Base-by-base conservation (phyloP, 140 eudicot species). In the Oenanthe javanica region DNA sequence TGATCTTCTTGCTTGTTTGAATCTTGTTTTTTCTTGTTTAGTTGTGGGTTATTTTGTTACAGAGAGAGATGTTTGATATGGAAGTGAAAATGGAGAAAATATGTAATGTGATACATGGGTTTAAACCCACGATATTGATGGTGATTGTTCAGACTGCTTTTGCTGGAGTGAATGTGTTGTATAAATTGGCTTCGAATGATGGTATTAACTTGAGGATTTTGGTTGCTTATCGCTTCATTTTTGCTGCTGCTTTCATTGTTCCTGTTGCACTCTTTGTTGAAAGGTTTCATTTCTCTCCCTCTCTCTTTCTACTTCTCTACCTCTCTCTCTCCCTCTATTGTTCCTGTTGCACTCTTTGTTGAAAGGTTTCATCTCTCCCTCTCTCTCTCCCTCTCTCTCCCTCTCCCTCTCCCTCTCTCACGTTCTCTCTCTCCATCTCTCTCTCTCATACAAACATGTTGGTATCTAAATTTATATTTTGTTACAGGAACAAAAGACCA, bases 401-500 rank as follows among this genome's bases (percentile, higher is more conserved):
- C 46, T 43, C 46, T 43, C 6, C 2, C 46, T 43, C 46, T 4
- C 46, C 6, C 46, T 4, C 50, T 47, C 50, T 9, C 50, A 6
- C 15, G 2, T 16, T 50, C 54, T 49, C 54, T 11, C 54, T 49
- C 54, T 11, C 54, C 3, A 0, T 14, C 50, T 47, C 50, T 7
- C 50, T 47, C 50, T 9, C 50, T 6, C 15, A 6, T 66, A 5
- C n/a, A 18, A 4, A 72, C 15, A 27, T 11, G 15, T 69, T 23
- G 15, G n/a, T 38, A 40, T 6, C 23, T 5, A 19, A 19, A 46
- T 75, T 48, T 15, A 0, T 13, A 1, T 49, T 16, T n/a, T 6
- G 6, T 4, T 25, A 6, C 54, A 92, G 97, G 93, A 88, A 82
- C 48, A 89, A 81, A 57, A 85, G 97, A 67, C 97, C 95, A 23